Evolutionary conservation across 2,329 filamentous ascomycete species (phyloP).

Genomic region (Fusarium irregulare): DNA sequence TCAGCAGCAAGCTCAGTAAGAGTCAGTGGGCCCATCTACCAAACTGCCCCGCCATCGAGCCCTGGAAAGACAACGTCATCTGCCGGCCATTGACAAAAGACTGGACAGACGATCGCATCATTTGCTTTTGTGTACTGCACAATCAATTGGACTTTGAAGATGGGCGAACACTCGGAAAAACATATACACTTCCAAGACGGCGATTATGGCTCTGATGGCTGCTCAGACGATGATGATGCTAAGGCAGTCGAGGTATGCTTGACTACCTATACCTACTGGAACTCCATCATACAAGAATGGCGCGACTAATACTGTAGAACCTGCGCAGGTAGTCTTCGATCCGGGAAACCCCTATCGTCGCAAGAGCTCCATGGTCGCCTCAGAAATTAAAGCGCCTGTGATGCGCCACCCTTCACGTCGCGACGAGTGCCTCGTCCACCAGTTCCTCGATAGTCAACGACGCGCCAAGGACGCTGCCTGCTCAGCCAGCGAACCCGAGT

Average conservation of each 20-base stretch:
- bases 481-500: slow-evolving; percentile 45
- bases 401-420: slow-evolving; percentile 45
- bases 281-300: background rate
- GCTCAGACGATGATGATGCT: slow-evolving; percentile 63
- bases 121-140: slow-evolving; percentile 2
- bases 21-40: slow-evolving; percentile 18
- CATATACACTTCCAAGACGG: slow-evolving; percentile 50
- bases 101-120: background rate
- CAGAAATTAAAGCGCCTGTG: slow-evolving; percentile 57
- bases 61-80: slow-evolving; percentile 30
- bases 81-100: slow-evolving; percentile 9
- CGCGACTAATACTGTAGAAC: slow-evolving; percentile 10
- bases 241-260: slow-evolving; percentile 62
- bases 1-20: background rate
- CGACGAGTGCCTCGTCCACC: slow-evolving; percentile 73
- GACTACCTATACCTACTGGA: background rate
- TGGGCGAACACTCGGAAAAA: slow-evolving; percentile 38
- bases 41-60: slow-evolving; percentile 33
- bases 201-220: slow-evolving; percentile 55
- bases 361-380: slow-evolving; percentile 72
- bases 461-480: slow-evolving; percentile 47
- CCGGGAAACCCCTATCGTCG: slow-evolving; percentile 69
- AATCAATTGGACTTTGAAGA: slow-evolving; percentile 3
- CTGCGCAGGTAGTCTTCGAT: slow-evolving; percentile 69
- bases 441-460: slow-evolving; percentile 70